Evolutionary conservation across 352 stramenopile genomes (phyloP).

Genomic region (Phytophthora colocasiae): DNA sequence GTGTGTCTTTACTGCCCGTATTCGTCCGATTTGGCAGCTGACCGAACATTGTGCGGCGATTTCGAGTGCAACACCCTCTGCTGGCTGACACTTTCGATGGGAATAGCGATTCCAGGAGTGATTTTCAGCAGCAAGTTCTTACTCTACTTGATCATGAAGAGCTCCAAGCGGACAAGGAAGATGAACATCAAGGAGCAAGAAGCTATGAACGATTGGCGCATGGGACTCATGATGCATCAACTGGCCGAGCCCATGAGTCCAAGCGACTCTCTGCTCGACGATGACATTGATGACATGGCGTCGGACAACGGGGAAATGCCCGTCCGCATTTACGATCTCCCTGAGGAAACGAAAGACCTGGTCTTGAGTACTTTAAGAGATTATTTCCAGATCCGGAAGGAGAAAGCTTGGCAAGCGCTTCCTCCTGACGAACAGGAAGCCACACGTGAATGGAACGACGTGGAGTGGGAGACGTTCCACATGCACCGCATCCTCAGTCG

Average conservation of each 20-base stretch:
- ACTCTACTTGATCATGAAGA: conserved; percentile 50
- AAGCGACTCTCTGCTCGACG: conserved; percentile 38
- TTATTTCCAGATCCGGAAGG: conserved; percentile 65
- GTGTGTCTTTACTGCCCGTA: conserved; percentile 69
- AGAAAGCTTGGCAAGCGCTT: conserved; percentile 43
- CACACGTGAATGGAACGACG: conserved; percentile 55
- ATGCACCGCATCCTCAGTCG: conserved; percentile 69
- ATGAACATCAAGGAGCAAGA: conserved; percentile 68
- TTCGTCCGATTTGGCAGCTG: conserved; percentile 55
- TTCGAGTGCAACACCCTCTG: conserved; percentile 68
- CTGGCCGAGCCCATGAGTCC: conserved; percentile 42
- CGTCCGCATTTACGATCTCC: conserved; percentile 65
- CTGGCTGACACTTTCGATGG: conserved; percentile 70
- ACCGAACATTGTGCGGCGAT: conserved; percentile 45
- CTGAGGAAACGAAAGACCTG: conserved; percentile 61
- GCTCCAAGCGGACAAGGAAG: conserved; percentile 44
- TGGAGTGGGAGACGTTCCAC: conserved; percentile 69
- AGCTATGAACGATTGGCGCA: conserved; percentile 71
- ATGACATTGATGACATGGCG: conserved; percentile 34
- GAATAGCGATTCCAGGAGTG: conserved; percentile 50
- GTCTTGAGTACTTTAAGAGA: conserved; percentile 67
- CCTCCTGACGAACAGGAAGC: conserved; percentile 27
- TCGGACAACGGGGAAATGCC: conserved; percentile 35
- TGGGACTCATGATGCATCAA: conserved; percentile 70
- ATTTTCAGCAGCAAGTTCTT: conserved; percentile 67